Base-by-base conservation (phyloP, 768 basidiomycete species). In the Agaricus blazei region DNA sequence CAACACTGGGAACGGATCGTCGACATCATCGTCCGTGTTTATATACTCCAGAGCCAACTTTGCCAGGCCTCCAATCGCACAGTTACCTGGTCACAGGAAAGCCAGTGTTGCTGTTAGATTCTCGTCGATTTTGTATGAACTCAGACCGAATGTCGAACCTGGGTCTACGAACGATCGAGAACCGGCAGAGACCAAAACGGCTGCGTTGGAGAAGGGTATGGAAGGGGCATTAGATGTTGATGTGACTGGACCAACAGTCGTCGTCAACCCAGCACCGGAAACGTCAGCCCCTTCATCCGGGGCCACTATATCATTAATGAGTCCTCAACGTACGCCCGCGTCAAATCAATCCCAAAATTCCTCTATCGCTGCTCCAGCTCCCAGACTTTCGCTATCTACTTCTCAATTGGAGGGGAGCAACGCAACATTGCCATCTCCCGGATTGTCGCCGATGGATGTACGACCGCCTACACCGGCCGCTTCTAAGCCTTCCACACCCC, bases 1-100 rank as follows among this genome's bases (percentile, higher is more conserved):
- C 45, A 40, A 67, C 19, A 49, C 70, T 19, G 64, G 71, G 47
- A 62, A 73, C 14, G 61, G 71, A n/a, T 76, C 85, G 3, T 83
- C 83, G 14, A 67, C 75, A 5, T 67, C 68, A 9, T 82, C 80
- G 3, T 79, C 77, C 2, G 96, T 98, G 28, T 98, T 91, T 74
- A 91, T 99, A 63, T 98, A 98, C 71, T 90, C 94, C 7, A 82
- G 97, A 31, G 92, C 92, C 41, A 98, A 97, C 71, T 91, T 99
- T 68, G 85, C 93, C 0, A 77, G 91, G 42, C 89, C 93, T 1
- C 96, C 97, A 0, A 84, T 98, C 55, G 97, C 94, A 12, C 94
- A 95, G 66, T 75, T 98, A 4, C 95, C 97, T 2, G 97, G 97
- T 1, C 92, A 98, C 75, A 93, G 93, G 72, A 97, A 96, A 62